Base-by-base conservation (phyloP, 2,329 filamentous ascomycete genomes). In the Trichoderma breve region DNA sequence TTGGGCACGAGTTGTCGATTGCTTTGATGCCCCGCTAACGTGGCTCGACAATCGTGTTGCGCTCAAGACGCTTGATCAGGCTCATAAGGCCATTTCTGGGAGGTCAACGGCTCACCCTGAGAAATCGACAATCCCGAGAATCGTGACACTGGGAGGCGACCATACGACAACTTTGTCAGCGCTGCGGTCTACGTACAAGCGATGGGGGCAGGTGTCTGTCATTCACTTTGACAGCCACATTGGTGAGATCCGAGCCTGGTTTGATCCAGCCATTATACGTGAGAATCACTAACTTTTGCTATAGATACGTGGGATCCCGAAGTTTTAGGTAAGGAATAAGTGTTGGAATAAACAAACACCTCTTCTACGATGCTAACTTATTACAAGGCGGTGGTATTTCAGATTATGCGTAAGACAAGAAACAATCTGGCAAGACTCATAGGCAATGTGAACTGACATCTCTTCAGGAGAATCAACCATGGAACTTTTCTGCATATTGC, bases 1-100 rank as follows among this genome's bases (percentile, higher is more conserved):
- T 24, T 95, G 92, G 92, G 92, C 93, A 1, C 89, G 84, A 51
- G 88, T 96, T 71, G 84, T 94, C 60, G 94, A 97, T 83, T 97
- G 94, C 80, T 93, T 93, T 62, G 93, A 97, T 79, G 74, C 74
- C 18, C 71, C 70, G 5, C 73, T 76, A 58, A 74, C 73, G 0
- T 74, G 73, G 71, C 73, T 77, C 18, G 76, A 76, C 64, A 77
- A 77, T 32, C 70, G 74, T 1, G 71, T 61, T 15, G 76, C 76
- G 2, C 63, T 77, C 47, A 76, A 72, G 69, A 74, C 74, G 4
- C 75, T 77, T 30, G 75, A 76, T 26, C 72, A 71, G 8, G 75
- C 75, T 9, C 76, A 75, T 64, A 73, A 28, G 11, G 69, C 57
- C n/a, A 72, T 77, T 18, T 75, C 73, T 7, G 57, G 60, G 12